Base-by-base conservation (phyloP, 2,329 filamentous ascomycete species). In the Cryphonectria naterciae region DNA sequence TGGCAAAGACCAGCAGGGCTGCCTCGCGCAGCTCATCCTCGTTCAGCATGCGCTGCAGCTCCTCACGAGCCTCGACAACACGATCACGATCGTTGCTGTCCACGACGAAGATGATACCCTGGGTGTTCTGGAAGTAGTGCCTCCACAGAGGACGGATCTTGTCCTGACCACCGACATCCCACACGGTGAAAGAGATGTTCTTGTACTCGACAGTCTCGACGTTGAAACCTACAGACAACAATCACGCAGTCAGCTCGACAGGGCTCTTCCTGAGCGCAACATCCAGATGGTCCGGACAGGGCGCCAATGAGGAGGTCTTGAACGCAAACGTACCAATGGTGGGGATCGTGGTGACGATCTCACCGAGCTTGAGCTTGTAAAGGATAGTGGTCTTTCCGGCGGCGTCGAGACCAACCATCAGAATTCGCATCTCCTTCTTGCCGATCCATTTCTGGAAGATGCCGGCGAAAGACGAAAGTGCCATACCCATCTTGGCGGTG, bases 361-460 rank as follows among this genome's bases (percentile, higher is more conserved):
- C 93, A 86, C 96, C 95, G 81, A 99, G 93, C 91, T 99, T 99
- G 84, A 99, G 91, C 90, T 99, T 99, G 89, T 99, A 99, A 78
- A 99, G 91, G 82, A 99, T 99, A 79, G 96, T 99, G 81, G 96
- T 99, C 91, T 99, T 99, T 92, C 96, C 96, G 84, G 96, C 96
- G 80, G 96, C 96, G 85, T 99, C 96, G 80, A 99, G 91, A 90
- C 96, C 96, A 79, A 99, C 95, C 96, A 99, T 99, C 85, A 99
- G 85, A 87, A 99, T 98, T 89, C 96, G 92, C 96, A 99, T 99
- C 91, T 99, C 96, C 92, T 98, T 98, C 92, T 97, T 97, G 81
- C 95, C 94, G 58, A 68, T 61, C 66, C 66, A 68, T 68, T 98
- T 84, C 90, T 96, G 97, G 80, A 95, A 98, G 86, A 98, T 94